Conservation (phyloP, 2,329 filamentous ascomycete genomes). For the Beauveria pseudobassiana region DNA sequence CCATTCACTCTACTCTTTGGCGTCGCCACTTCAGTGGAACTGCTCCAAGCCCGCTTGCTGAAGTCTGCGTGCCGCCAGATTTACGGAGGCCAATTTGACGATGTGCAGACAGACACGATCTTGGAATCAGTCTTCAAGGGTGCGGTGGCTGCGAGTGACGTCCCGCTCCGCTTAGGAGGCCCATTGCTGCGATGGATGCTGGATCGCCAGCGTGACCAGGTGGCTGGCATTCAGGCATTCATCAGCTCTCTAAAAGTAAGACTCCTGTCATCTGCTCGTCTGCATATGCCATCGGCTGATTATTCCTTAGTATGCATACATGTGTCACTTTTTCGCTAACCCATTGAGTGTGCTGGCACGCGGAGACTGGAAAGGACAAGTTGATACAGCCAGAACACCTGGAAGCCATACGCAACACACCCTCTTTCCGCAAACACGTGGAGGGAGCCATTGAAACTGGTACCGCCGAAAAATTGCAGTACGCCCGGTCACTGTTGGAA, state of each 20-base stretch:
- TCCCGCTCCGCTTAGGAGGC: constrained; percentile 56
- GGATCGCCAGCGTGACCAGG: constrained; percentile 67
- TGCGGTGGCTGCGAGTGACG: constrained; percentile 51
- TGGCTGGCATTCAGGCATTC: constrained; percentile 68
- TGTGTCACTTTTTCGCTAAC: constrained; percentile 81
- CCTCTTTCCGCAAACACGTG: constrained; percentile 57
- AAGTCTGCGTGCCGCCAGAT: constrained; percentile 61
- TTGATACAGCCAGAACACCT: constrained; percentile 52
- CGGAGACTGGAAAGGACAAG: constrained; percentile 18
- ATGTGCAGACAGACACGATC: constrained; percentile 63
- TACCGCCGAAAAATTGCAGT: constrained; percentile 35
- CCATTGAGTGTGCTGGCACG: constrained; percentile 58
- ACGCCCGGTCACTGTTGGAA: constrained; percentile 44
- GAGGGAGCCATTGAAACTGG: constrained; percentile 39
- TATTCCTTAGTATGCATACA: constrained; percentile 61
- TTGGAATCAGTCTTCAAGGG: constrained; percentile 65
- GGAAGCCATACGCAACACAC: constrained; percentile 58
- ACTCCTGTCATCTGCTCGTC: neutral
- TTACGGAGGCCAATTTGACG: constrained; percentile 67
- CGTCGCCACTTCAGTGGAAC: constrained; percentile 73
- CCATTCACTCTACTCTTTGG: constrained; percentile 72
- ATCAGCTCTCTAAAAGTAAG: constrained; percentile 59
- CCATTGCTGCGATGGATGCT: constrained; percentile 55
- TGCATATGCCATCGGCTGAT: neutral
- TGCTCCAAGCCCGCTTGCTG: constrained; percentile 67